Percentiles rank a stretch among this genome's conserved stretches.
These are phyloP conservation scores for Chaetomium globosum DNA, from an alignment of 2,329 filamentous ascomycete genomes.

Conservation along the genomic window DNA sequence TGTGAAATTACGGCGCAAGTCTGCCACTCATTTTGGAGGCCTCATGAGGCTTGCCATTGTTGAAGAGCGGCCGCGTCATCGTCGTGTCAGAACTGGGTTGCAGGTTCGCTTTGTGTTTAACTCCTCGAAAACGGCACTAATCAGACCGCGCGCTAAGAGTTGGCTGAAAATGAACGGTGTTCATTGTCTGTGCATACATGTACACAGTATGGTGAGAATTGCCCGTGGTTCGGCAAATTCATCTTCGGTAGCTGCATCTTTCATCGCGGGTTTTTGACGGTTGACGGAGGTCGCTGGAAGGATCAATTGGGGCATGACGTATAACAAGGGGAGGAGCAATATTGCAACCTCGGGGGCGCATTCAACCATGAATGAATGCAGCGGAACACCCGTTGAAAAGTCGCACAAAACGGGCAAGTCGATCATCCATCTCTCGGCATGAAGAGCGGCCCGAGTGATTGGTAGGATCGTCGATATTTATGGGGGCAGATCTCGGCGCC, in stretches of 20 bases:
- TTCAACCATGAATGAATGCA: not conserved
- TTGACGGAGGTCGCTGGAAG: not conserved
- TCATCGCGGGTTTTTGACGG: not conserved
- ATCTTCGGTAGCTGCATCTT: not conserved
- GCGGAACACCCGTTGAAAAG: not conserved
- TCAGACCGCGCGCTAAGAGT: too few relatives aligned
- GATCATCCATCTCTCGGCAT: not conserved
- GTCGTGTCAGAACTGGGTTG: not conserved
- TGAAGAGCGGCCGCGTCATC: not conserved
- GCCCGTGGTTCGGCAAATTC: not conserved
- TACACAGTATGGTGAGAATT: not conserved
- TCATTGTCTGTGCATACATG: too few relatives aligned
- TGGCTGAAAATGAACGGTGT: too few relatives aligned
- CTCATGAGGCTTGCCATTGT: too few relatives aligned
- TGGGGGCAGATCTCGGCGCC: conserved; percentile 17
- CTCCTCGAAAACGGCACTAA: not conserved
- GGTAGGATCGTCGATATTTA: conserved; percentile 1
- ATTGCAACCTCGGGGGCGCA: not conserved
- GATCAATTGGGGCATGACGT: not conserved
- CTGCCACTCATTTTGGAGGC: too few relatives aligned
- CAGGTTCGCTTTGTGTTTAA: not conserved
- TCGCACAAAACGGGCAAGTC: not conserved
- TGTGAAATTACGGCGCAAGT: too few relatives aligned
- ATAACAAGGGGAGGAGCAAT: not conserved
- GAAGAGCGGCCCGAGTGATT: not conserved